Evolutionary conservation across 192 early-diverging fungal species (phyloP).

Genomic region (Nowakowskiella sp.): DNA sequence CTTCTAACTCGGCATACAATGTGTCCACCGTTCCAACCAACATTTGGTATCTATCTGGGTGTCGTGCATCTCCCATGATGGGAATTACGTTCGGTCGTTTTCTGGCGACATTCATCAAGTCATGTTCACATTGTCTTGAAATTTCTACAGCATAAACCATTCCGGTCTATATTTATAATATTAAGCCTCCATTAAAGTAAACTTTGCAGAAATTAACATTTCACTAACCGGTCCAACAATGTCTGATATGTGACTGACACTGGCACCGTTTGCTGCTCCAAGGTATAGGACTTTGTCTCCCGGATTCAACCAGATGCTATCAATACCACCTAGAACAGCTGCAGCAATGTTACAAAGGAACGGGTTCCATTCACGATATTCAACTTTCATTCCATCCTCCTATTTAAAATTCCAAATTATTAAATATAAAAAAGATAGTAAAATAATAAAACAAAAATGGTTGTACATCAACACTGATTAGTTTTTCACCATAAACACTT

Average conservation of each 20-base stretch:
- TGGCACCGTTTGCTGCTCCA: slow-evolving; percentile 90
- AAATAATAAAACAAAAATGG: background rate
- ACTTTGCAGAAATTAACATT: background rate
- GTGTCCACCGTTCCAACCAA: slow-evolving; percentile 95
- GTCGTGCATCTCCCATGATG: slow-evolving; percentile 98
- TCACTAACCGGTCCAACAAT: slow-evolving; percentile 77
- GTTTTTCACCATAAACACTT: slow-evolving; percentile 96
- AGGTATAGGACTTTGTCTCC: slow-evolving; percentile 97
- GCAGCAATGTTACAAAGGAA: slow-evolving; percentile 99
- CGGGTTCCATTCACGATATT: slow-evolving; percentile 99
- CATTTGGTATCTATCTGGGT: slow-evolving; percentile 99
- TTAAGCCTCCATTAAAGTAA: background rate
- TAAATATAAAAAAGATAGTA: slow-evolving; percentile 2
- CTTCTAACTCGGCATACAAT: slow-evolving; percentile 98
- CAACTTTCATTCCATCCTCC: slow-evolving; percentile 87
- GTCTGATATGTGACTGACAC: slow-evolving; percentile 94
- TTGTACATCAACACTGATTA: slow-evolving; percentile 87
- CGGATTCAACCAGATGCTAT: slow-evolving; percentile 89
- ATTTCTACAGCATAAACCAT: slow-evolving; percentile 99
- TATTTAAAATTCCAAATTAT: slow-evolving; percentile 25
- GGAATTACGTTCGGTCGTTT: slow-evolving; percentile 99
- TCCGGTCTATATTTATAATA: slow-evolving; percentile 54
- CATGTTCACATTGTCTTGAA: slow-evolving; percentile 96
- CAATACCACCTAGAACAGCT: slow-evolving; percentile 91
- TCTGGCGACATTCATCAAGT: slow-evolving; percentile 99